Evolutionary conservation across 169 alveolate genomes (phyloP), one percentile per base, ranked within the genome.

Genomic region (Plasmodium relictum): DNA sequence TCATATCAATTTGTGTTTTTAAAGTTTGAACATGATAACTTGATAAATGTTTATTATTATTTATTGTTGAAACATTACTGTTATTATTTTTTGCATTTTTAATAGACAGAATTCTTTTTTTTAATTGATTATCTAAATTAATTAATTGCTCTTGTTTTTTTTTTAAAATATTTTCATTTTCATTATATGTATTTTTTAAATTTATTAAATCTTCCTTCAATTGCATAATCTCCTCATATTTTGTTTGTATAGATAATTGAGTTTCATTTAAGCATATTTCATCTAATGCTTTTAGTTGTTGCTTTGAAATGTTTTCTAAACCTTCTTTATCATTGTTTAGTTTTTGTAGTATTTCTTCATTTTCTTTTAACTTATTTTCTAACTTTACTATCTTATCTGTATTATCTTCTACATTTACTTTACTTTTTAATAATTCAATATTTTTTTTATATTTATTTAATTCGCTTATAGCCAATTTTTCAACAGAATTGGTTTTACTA

Each of bases 201-300:
- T 76, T 76, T 45, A 76, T 63, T 16, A 76, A 48, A 45, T 76
- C 89, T 26, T 76, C 89, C 41, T 76, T 76, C 65, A 76, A 66
- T 41, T 76, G 74, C 45, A 76, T 63, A 70, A 76, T 76, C 65
- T 76, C 89, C 24, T 76, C 89, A 76, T 76, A 76, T 63, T 76
- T 76, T 76, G 89, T 65, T 76, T 76, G 89, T 76, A 76, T 76
- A 12, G 89, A 76, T 56, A 76, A 41, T 76, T 76, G 89, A 8
- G 76, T 76, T 76, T 76, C 89, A 44, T 76, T 76, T 63, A 76
- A 68, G 56, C 89, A 76, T 22, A 76, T 76, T 63, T 76, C 89
- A 76, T 76, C 89, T 31, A 76, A 63, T 9, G 89, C 89, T 76
- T 76, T 76, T 65, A 76, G 54, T 22, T 76, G 89, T 44, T 76